Conservation (phyloP, 2,329 filamentous ascomycete species). For the Colletotrichum sp. region DNA sequence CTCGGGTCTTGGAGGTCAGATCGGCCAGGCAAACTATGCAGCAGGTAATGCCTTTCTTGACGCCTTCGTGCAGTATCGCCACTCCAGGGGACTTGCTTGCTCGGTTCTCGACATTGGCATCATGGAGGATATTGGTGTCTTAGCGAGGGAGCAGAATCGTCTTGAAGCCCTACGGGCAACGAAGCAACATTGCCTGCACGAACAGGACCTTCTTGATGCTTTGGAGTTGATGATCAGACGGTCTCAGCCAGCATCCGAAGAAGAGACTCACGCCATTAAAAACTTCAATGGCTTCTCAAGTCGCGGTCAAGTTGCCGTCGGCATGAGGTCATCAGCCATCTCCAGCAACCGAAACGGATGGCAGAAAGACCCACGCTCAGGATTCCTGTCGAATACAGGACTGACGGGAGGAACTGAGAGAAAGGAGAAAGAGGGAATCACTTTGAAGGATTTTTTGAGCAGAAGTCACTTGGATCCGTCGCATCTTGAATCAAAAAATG, state of each 20-base stretch:
- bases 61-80: constrained; percentile 41
- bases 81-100: constrained; percentile 37
- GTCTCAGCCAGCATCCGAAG: neutral
- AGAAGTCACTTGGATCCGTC: neutral
- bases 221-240: constrained; percentile 10
- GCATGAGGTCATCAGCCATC: constrained; percentile 2
- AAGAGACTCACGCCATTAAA: neutral
- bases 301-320: constrained; percentile 22
- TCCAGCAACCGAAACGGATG: constrained; percentile 14
- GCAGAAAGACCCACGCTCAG: constrained; percentile 27
- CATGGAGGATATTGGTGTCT: constrained; percentile 42
- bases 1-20: constrained; percentile 36
- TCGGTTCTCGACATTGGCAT: constrained; percentile 44
- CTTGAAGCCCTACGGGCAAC: constrained; percentile 12
- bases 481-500: neutral
- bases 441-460: neutral
- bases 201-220: constrained; percentile 24
- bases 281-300: neutral
- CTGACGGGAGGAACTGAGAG: constrained; percentile 3
- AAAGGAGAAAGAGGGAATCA: neutral
- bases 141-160: constrained; percentile 26
- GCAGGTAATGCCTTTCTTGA: constrained; percentile 47
- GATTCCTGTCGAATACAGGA: neutral
- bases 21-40: constrained; percentile 44
- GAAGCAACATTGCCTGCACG: constrained; percentile 20